Conservation (phyloP, 768 basidiomycete species). For the Serendipita sp. region DNA sequence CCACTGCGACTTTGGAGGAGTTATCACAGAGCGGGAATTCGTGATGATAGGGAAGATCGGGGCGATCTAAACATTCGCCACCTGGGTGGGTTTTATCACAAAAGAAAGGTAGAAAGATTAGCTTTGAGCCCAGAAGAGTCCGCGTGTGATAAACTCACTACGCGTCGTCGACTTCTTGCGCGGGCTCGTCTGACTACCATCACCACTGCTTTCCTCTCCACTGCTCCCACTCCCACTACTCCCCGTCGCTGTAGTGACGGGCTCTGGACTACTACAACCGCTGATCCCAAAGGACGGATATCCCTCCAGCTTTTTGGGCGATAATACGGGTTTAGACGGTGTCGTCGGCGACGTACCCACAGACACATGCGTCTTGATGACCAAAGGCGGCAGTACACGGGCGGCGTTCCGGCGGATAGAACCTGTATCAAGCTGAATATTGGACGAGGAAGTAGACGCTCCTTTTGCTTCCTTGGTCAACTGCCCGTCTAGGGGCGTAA, state of each 20-base stretch:
- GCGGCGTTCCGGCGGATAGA: background rate
- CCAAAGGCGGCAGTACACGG: background rate
- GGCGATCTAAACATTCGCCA: too few species aligned
- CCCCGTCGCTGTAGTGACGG: background rate
- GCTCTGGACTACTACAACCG: background rate
- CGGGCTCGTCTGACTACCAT: background rate
- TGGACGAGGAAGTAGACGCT: too few species aligned
- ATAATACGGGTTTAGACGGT: background rate
- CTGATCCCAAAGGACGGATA: background rate
- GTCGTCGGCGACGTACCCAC: background rate
- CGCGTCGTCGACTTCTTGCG: background rate
- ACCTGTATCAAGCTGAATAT: background rate
- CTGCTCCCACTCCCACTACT: constrained; percentile 4
- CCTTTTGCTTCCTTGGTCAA: too few species aligned
- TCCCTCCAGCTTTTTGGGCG: background rate
- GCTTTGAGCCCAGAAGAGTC: too few species aligned
- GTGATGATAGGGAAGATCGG: too few species aligned
- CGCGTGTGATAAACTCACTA: too few species aligned
- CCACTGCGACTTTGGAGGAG: too few species aligned
- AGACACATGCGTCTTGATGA: background rate
- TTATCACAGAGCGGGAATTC: too few species aligned
- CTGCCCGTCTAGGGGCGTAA: too few species aligned
- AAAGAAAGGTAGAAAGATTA: too few species aligned
- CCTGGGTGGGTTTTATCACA: too few species aligned
- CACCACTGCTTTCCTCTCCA: background rate